phyloP scores from a whole-genome alignment of 1,139 yeast species.

The Pneumocystis wakefieldiae region DNA sequence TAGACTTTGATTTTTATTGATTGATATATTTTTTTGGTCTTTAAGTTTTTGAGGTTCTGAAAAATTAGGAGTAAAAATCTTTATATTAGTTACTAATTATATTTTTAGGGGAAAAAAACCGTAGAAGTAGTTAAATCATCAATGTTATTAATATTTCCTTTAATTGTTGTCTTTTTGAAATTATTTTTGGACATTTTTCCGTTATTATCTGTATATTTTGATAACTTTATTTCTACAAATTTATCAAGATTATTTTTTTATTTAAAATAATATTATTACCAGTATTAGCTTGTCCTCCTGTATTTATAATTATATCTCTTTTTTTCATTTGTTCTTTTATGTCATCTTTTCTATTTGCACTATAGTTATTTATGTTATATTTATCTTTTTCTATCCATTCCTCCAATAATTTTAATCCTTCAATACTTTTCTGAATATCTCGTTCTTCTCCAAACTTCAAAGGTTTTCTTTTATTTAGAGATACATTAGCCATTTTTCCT shows the following conservation, averaged over 20 bases:
- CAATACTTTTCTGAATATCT: slow-evolving; percentile 50
- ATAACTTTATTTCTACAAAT: slow-evolving; percentile 10
- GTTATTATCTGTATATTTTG: background rate
- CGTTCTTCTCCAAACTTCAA: slow-evolving; percentile 53
- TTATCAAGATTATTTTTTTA: slow-evolving; percentile 20
- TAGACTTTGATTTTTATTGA: background rate
- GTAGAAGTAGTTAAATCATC: background rate
- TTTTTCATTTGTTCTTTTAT: slow-evolving; percentile 25
- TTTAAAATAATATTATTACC: slow-evolving; percentile 27
- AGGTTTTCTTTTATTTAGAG: slow-evolving; percentile 29
- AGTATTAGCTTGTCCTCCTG: slow-evolving; percentile 45
- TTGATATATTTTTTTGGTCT: background rate
- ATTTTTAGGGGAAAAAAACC: background rate
- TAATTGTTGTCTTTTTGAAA: background rate
- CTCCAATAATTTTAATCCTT: slow-evolving; percentile 78
- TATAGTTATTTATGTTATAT: slow-evolving; percentile 27
- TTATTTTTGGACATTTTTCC: background rate
- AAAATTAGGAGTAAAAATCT: background rate
- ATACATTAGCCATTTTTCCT: slow-evolving; percentile 82
- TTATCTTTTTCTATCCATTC: slow-evolving; percentile 67
- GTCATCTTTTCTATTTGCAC: slow-evolving; percentile 33
- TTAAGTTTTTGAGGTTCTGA: background rate
- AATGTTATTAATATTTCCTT: background rate
- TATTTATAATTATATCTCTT: slow-evolving; percentile 33
- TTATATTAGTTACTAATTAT: background rate